Evolutionary conservation across 768 basidiomycete species (phyloP).

Genomic region (Suillus discolor): DNA sequence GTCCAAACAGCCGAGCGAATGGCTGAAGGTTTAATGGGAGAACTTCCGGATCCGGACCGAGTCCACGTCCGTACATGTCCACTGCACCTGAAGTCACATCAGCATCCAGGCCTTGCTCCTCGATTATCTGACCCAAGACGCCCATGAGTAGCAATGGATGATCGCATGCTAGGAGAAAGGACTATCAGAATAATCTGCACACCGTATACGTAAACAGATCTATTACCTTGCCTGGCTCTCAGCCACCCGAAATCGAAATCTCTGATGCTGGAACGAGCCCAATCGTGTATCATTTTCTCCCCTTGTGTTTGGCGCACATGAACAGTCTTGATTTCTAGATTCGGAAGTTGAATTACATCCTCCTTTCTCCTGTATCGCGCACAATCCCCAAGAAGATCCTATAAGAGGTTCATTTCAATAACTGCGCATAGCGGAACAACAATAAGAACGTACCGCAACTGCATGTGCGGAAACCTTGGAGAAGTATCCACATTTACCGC

Average conservation of each 20-base stretch:
- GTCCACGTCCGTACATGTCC: background rate
- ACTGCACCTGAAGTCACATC: background rate
- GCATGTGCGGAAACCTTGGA: background rate
- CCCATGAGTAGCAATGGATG: background rate
- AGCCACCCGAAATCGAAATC: background rate
- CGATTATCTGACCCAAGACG: background rate
- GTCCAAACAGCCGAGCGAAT: conserved; percentile 3
- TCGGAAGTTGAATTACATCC: background rate
- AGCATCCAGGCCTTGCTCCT: background rate
- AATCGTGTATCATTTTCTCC: background rate
- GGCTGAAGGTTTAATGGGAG: background rate
- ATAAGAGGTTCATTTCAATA: background rate
- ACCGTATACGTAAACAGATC: background rate
- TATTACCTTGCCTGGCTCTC: conserved; percentile 1
- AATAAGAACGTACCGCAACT: background rate
- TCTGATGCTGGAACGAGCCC: background rate
- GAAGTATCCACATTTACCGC: background rate
- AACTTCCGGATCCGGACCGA: background rate
- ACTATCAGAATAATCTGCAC: background rate
- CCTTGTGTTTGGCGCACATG: background rate
- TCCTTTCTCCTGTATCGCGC: background rate
- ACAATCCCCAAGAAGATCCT: background rate
- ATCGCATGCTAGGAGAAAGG: background rate
- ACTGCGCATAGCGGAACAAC: background rate
- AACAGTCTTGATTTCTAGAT: background rate